phyloP scores from a whole-genome alignment of 2,329 filamentous ascomycete species.

The Triangularia setosa region DNA sequence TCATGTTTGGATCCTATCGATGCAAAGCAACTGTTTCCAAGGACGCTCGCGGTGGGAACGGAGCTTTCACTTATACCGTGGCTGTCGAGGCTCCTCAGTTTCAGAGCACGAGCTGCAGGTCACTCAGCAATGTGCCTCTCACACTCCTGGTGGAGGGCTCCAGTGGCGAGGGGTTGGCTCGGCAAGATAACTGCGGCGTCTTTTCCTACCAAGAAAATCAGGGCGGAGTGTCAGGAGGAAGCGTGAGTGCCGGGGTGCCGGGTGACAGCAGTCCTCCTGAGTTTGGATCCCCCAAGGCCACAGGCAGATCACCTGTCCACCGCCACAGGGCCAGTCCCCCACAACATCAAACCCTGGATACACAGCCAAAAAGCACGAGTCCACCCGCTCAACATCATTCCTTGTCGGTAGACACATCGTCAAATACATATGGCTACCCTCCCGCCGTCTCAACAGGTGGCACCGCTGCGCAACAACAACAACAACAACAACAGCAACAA shows the following conservation, averaged over 20 bases:
- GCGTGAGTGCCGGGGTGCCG: conserved; percentile 28
- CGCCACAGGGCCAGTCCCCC: conserved; percentile 37
- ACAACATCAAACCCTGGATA: conserved; percentile 32
- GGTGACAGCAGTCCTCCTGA: conserved; percentile 36
- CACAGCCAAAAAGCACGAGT: conserved; percentile 30
- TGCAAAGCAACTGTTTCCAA: conserved; percentile 65
- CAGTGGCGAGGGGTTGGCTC: conserved; percentile 51
- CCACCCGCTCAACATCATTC: conserved; percentile 27
- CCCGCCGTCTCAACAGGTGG: conserved; percentile 45
- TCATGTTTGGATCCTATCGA: conserved; percentile 77
- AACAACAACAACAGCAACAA: too few relatives aligned
- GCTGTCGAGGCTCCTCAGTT: conserved; percentile 66
- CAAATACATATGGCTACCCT: conserved; percentile 55
- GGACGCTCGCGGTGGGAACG: conserved; percentile 51
- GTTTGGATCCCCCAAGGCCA: conserved; percentile 39
- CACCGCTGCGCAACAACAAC: conserved; percentile 43
- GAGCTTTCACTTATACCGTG: conserved; percentile 66
- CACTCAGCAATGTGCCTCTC: conserved; percentile 49
- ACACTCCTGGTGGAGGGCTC: conserved; percentile 50
- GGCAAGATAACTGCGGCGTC: conserved; percentile 42
- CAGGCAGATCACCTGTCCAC: conserved; percentile 40
- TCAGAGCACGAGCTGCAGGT: conserved; percentile 47
- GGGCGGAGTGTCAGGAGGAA: conserved; percentile 25
- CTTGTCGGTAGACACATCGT: conserved; percentile 39
- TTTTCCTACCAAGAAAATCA: conserved; percentile 40